phyloP scores from a whole-genome alignment of 345 rosid species.

The Arabidopsis suecica region DNA sequence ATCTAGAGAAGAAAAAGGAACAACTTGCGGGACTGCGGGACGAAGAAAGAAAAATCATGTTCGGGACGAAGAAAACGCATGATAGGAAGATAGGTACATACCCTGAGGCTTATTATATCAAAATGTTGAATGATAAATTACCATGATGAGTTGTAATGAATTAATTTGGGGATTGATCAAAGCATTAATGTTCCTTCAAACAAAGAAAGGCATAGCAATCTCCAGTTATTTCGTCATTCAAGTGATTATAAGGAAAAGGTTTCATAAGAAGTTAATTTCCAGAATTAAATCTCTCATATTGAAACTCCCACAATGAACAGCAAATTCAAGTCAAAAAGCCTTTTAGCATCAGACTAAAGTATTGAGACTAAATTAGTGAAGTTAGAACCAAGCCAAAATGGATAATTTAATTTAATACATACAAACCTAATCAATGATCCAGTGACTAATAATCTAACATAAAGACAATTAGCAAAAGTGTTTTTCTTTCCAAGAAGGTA shows the following conservation, averaged over 20 bases:
- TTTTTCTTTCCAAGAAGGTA: neutral
- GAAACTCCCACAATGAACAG: neutral
- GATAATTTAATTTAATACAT: slow-evolving; percentile 3
- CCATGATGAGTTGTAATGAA: slow-evolving; percentile 19
- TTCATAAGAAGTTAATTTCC: neutral
- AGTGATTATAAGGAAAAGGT: neutral
- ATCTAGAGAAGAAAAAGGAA: slow-evolving; percentile 27
- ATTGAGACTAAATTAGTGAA: slow-evolving; percentile 10
- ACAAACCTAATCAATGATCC: slow-evolving; percentile 7
- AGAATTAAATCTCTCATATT: neutral
- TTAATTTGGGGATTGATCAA: neutral
- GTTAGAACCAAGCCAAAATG: slow-evolving; percentile 19
- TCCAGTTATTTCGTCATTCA: neutral
- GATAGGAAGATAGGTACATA: neutral
- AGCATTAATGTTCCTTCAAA: neutral
- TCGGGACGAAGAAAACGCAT: neutral
- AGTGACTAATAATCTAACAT: slow-evolving; percentile 8
- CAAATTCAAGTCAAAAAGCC: neutral
- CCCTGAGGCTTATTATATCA: neutral
- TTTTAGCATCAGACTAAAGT: neutral
- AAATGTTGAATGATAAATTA: neutral
- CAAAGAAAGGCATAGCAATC: neutral
- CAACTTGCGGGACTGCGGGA: slow-evolving; percentile 2
- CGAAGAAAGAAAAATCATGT: slow-evolving; percentile 8
- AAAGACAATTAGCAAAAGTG: slow-evolving; percentile 17